phyloP scores from a whole-genome alignment of 164 flowering plant genomes.

The Euptelea pleiosperma region DNA sequence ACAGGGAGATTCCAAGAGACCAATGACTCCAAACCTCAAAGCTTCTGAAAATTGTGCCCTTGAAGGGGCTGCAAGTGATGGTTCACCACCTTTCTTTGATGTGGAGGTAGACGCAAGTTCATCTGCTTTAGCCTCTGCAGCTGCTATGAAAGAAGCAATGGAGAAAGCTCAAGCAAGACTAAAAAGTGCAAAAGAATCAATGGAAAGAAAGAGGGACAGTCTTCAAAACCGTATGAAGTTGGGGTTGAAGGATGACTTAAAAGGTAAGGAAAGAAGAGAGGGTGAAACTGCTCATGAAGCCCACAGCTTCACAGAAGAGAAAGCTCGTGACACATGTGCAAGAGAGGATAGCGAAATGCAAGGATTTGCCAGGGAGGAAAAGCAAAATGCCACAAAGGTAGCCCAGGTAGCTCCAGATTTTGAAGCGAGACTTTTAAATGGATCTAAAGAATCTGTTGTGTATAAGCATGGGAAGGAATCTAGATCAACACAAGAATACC shows the following conservation, averaged over 20 bases:
- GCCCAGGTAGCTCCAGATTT: slow-evolving; percentile 23
- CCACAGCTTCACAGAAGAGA: slow-evolving; percentile 21
- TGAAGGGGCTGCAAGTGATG: slow-evolving; percentile 29
- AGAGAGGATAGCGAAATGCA: slow-evolving; percentile 19
- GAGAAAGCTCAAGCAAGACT: slow-evolving; percentile 58
- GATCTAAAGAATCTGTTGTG: slow-evolving; percentile 16
- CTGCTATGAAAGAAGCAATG: slow-evolving; percentile 69
- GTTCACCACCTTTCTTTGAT: slow-evolving; percentile 58
- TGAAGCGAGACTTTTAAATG: slow-evolving; percentile 14
- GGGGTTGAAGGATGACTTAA: slow-evolving; percentile 26
- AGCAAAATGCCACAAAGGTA: slow-evolving; percentile 14
- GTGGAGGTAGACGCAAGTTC: slow-evolving; percentile 73
- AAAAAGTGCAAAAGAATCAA: slow-evolving; percentile 51
- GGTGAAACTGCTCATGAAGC: slow-evolving; percentile 19
- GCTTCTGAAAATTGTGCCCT: slow-evolving; percentile 23
- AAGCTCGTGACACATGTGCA: slow-evolving; percentile 17
- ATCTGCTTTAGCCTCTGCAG: slow-evolving; percentile 62
- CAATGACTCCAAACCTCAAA: slow-evolving; percentile 18
- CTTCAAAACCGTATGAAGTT: slow-evolving; percentile 25
- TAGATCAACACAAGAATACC: slow-evolving; percentile 24
- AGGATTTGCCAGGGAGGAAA: slow-evolving; percentile 25
- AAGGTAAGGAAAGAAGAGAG: slow-evolving; percentile 24
- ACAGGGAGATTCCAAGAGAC: slow-evolving; percentile 25
- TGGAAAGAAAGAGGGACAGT: slow-evolving; percentile 50
- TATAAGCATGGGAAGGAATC: slow-evolving; percentile 25